phyloP scores from a whole-genome alignment of 139 green algal genomes.

The Haematococcus sp. region DNA sequence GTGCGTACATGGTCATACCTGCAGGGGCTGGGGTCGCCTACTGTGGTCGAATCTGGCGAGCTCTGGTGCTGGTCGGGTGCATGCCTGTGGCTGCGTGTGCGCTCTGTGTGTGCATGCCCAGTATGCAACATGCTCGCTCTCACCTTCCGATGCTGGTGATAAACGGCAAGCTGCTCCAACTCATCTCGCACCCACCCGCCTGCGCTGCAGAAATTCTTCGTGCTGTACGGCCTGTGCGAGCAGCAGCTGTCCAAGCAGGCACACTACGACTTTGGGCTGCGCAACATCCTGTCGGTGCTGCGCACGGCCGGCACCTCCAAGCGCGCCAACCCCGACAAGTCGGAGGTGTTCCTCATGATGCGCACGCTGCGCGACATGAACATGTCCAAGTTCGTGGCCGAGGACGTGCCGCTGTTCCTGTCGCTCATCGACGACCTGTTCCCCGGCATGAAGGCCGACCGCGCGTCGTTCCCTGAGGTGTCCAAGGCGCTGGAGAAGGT shows the following conservation, averaged over 20 bases:
- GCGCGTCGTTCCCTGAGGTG: slow-evolving; percentile 74
- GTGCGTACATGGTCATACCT: too few species aligned
- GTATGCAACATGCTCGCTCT: too few species aligned
- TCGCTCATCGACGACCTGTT: slow-evolving; percentile 95
- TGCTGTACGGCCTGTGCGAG: slow-evolving; percentile 95
- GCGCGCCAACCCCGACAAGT: slow-evolving; percentile 82
- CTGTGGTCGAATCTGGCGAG: too few species aligned
- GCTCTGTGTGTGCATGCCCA: too few species aligned
- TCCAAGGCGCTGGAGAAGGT: slow-evolving; percentile 68
- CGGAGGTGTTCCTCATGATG: slow-evolving; percentile 80
- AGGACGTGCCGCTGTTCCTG: slow-evolving; percentile 95
- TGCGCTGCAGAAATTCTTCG: slow-evolving; percentile 89
- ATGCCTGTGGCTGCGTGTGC: too few species aligned
- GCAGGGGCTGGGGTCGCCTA: too few species aligned
- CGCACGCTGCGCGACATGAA: slow-evolving; percentile 88
- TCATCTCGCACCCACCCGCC: too few species aligned
- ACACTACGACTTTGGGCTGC: slow-evolving; percentile 97
- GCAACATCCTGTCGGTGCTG: slow-evolving; percentile 92
- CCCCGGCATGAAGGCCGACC: slow-evolving; percentile 69
- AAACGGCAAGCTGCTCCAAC: too few species aligned
- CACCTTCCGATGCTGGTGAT: too few species aligned
- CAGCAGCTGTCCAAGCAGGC: slow-evolving; percentile 96
- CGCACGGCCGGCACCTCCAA: slow-evolving; percentile 87
- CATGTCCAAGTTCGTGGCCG: slow-evolving; percentile 96
- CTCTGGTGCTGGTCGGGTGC: too few species aligned